These are phyloP conservation scores for Lactarius pseudohatsudake DNA, from an alignment of 768 basidiomycete species.

Conservation along the genomic window DNA sequence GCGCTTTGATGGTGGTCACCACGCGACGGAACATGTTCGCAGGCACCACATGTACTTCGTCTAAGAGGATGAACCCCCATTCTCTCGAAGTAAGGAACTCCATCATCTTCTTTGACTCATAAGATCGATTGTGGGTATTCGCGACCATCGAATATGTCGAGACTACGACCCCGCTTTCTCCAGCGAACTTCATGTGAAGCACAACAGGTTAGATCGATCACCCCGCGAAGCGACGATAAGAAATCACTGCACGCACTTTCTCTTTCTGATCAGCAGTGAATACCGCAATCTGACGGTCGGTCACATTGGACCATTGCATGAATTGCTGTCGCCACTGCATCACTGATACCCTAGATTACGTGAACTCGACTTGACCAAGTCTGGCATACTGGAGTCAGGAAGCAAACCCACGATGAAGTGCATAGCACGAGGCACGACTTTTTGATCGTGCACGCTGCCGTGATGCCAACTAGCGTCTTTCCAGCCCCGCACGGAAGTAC, in stretches of 20 bases:
- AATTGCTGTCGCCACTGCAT: constrained; percentile 99
- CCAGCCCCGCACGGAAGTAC: constrained; percentile 98
- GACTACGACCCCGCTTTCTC: constrained; percentile 96
- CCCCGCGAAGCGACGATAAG: constrained; percentile 21
- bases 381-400: constrained; percentile 3
- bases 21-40: constrained; percentile 98
- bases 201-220: constrained; percentile 21
- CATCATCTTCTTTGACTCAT: constrained; percentile 99
- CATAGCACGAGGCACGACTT: constrained; percentile 97
- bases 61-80: constrained; percentile 97
- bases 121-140: constrained; percentile 97
- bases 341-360: constrained; percentile 68
- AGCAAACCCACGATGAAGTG: constrained; percentile 84
- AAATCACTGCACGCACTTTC: constrained; percentile 53
- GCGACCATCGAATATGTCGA: constrained; percentile 99
- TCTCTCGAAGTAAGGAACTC: constrained; percentile 97
- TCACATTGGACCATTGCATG: constrained; percentile 98
- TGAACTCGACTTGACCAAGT: constrained; percentile 10
- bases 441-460: constrained; percentile 98
- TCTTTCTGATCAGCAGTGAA: constrained; percentile 99
- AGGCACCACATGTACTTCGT: constrained; percentile 98
- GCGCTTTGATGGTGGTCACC: constrained; percentile 97
- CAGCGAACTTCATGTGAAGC: constrained; percentile 68
- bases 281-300: constrained; percentile 93
- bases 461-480: constrained; percentile 99